Evolutionary conservation across 495 filamentous ascomycete species (phyloP), one percentile per base, ranked within the genome.

Genomic region (Tuber borchii): DNA sequence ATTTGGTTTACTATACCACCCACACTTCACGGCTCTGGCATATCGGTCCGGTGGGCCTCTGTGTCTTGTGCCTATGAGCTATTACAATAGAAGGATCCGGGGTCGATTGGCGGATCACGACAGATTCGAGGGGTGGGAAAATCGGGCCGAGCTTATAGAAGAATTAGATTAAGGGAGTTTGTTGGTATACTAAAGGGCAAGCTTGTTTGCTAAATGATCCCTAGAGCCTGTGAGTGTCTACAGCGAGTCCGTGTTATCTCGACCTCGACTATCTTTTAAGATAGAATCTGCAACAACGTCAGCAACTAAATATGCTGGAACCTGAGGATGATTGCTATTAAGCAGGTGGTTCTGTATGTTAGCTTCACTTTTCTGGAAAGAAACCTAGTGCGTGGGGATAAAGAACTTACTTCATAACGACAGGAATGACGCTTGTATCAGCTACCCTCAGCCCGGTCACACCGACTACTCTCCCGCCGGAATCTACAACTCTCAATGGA

Each of bases 351-450:
- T 17, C n/a, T 8, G 16, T 34, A 19, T 17, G 34, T 79, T 71
- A 79, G 78, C 71, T 44, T n/a, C 12, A 45, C 4, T 48, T 40
- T 8, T 22, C 20, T 44, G 10, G 65, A 20, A 10, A 42, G 40
- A n/a, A 34, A 2, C 1, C 1, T 40, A 39, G n/a, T 22, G 22
- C 31, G 48, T 20, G 16, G 9, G 40, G n/a, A n/a, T 34, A 65
- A 31, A 17, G 45, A 48, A 71, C 76, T 56, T 75, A 79, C 78
- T 79, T 79, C 78, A 79, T 79, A 46, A 79, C 78, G 20, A 79
- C 77, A 79, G 90, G 90, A 37, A 90, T 84, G 69, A 90, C 87
- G 78, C 89, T 91, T 84, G 90, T 88, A 84, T 93, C 91, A 4
- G 87, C 89, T 7, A 92, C 86, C 16, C 91, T 86, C 76, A 93